Evolutionary conservation across 768 basidiomycete genomes (phyloP).

Genomic region (Lactifluus pinguis): DNA sequence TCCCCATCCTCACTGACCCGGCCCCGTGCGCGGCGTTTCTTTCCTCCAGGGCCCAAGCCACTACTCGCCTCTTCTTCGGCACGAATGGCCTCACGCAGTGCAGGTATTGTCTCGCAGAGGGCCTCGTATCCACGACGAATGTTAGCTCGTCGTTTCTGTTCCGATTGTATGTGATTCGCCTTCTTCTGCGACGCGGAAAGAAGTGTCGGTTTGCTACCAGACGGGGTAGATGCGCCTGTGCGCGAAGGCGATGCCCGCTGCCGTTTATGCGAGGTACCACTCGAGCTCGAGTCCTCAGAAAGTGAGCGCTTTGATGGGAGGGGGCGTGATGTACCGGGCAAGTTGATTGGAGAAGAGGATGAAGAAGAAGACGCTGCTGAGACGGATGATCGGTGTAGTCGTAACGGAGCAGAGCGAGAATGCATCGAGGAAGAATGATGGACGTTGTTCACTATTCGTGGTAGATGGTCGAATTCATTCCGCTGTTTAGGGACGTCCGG

Average conservation of each 20-base stretch:
- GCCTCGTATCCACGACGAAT: slow-evolving; percentile 86
- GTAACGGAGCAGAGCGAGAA: not conserved
- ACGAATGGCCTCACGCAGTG: slow-evolving; percentile 69
- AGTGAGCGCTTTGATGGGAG: slow-evolving; percentile 15
- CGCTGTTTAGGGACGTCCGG: not conserved
- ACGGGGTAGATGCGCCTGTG: slow-evolving; percentile 15
- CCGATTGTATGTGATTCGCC: slow-evolving; percentile 87
- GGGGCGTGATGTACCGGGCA: slow-evolving; percentile 10
- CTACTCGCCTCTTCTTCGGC: slow-evolving; percentile 56
- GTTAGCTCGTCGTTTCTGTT: slow-evolving; percentile 89
- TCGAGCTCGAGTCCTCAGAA: slow-evolving; percentile 11
- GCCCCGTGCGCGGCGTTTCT: slow-evolving; percentile 21
- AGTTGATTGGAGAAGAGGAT: slow-evolving; percentile 3
- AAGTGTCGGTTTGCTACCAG: slow-evolving; percentile 32
- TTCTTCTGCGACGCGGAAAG: slow-evolving; percentile 83
- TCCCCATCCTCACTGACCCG: slow-evolving; percentile 41
- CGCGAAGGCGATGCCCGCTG: slow-evolving; percentile 10
- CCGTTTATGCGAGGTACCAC: slow-evolving; percentile 6
- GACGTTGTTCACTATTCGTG: not conserved
- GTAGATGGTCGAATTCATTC: slow-evolving; percentile 13
- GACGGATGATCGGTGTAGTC: slow-evolving; percentile 11
- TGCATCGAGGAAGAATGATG: not conserved
- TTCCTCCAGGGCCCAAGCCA: slow-evolving; percentile 29
- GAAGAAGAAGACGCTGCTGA: slow-evolving; percentile 16
- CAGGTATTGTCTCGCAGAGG: slow-evolving; percentile 75